These are phyloP conservation scores for Stellera chamaejasme DNA, from an alignment of 345 rosid species.

Conservation along the genomic window DNA sequence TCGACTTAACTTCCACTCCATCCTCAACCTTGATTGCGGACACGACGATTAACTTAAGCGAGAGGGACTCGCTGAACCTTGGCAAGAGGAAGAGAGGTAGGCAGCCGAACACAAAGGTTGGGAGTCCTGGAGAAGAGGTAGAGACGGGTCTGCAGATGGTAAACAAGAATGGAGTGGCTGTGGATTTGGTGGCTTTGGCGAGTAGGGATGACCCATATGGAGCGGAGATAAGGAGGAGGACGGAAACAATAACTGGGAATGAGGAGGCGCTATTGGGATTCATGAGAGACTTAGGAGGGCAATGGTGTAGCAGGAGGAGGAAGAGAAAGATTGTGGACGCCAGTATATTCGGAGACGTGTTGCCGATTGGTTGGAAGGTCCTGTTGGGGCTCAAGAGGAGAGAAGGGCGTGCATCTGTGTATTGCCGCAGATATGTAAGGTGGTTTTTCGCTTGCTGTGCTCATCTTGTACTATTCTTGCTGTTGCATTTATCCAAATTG, in stretches of 20 bases:
- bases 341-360: constrained; percentile 34
- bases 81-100: constrained; percentile 64
- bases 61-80: constrained; percentile 10
- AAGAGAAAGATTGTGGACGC: constrained; percentile 81
- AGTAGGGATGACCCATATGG: constrained; percentile 34
- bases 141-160: constrained; percentile 31
- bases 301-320: constrained; percentile 80
- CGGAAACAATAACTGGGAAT: constrained; percentile 33
- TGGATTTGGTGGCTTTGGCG: constrained; percentile 37
- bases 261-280: constrained; percentile 60
- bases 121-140: constrained; percentile 16
- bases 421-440: constrained; percentile 71
- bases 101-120: constrained; percentile 28
- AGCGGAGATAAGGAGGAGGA: constrained; percentile 49
- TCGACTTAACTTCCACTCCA: constrained; percentile 21
- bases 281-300: constrained; percentile 50
- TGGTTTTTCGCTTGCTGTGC: constrained; percentile 10
- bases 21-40: constrained; percentile 12
- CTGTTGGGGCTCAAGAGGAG: constrained; percentile 61
- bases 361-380: constrained; percentile 74
- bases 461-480: neutral
- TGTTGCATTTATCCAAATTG: no score
- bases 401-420: constrained; percentile 58
- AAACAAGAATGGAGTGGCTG: constrained; percentile 37
- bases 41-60: constrained; percentile 7